A percentile compares a stretch with the other conserved stretches of the same genome.
Conservation (phyloP, 2,329 filamentous ascomycete species). For the Aspergillus viridinutans region DNA sequence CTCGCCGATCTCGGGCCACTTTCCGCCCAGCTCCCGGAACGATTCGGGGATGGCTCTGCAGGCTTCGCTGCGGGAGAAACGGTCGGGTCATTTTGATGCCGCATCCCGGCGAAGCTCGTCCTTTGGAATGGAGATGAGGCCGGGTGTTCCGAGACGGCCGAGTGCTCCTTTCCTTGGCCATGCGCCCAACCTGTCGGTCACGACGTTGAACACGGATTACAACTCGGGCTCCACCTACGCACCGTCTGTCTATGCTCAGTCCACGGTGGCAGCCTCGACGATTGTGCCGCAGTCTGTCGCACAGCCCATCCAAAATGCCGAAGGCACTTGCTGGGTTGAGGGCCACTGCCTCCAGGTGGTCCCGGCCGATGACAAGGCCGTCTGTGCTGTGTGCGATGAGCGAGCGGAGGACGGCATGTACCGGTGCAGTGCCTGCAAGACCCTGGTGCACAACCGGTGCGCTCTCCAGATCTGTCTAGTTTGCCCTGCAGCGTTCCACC, state of each 20-base stretch:
- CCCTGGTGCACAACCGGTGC: slow-evolving; percentile 56
- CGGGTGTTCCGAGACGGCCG: slow-evolving; percentile 51
- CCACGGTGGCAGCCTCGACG: slow-evolving; percentile 48
- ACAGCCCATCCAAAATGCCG: slow-evolving; percentile 38
- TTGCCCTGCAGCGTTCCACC: slow-evolving; percentile 62
- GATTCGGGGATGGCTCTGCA: slow-evolving; percentile 89
- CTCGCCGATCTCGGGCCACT: slow-evolving; percentile 74
- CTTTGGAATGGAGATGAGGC: slow-evolving; percentile 72
- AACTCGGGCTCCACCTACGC: slow-evolving; percentile 43
- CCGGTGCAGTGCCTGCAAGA: slow-evolving; percentile 46
- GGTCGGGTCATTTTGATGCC: slow-evolving; percentile 86
- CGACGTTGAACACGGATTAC: slow-evolving; percentile 39
- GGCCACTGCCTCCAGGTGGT: slow-evolving; percentile 47
- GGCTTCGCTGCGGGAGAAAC: slow-evolving; percentile 83
- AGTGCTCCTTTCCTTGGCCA: slow-evolving; percentile 70
- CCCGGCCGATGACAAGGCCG: slow-evolving; percentile 40
- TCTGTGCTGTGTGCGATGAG: slow-evolving; percentile 49
- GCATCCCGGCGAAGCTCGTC: slow-evolving; percentile 85
- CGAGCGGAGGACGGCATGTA: slow-evolving; percentile 57
- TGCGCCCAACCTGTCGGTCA: slow-evolving; percentile 45
- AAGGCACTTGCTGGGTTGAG: slow-evolving; percentile 44
- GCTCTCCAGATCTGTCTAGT: slow-evolving; percentile 58
- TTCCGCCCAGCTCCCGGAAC: slow-evolving; percentile 79
- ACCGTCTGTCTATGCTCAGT: slow-evolving; percentile 48
- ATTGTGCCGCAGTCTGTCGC: slow-evolving; percentile 44